phyloP scores from a whole-genome alignment of 345 rosid species.

The Psidium guajava region DNA sequence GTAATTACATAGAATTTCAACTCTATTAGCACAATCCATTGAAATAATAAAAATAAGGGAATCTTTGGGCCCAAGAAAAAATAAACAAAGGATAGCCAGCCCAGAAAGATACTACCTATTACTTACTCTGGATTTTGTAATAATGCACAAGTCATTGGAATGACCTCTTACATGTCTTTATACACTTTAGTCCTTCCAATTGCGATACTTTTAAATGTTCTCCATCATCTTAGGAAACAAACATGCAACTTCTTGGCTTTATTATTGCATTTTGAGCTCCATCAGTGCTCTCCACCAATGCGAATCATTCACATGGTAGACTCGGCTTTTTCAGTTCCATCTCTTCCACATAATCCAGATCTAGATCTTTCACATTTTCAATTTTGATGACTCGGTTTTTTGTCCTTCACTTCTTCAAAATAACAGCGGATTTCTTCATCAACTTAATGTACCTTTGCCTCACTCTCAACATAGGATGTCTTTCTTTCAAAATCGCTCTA shows the following conservation, averaged over 20 bases:
- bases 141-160: neutral
- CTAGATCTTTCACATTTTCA: conserved; percentile 20
- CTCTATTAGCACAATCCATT: neutral
- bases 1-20: neutral
- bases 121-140: neutral
- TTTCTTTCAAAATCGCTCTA: conserved; percentile 66
- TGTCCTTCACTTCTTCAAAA: conserved; percentile 34
- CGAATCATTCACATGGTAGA: neutral
- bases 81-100: neutral
- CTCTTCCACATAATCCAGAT: conserved; percentile 27
- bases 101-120: neutral
- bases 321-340: neutral
- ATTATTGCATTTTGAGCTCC: neutral
- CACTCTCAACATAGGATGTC: conserved; percentile 50
- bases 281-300: neutral
- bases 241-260: neutral
- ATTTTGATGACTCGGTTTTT: conserved; percentile 5
- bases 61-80: neutral
- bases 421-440: conserved; percentile 43
- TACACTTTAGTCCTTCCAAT: neutral
- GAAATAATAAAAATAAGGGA: neutral
- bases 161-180: neutral
- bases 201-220: neutral
- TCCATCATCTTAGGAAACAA: neutral
- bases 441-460: conserved; percentile 54